Evolutionary conservation across 2,329 filamentous ascomycete genomes (phyloP).

Genomic region (Alternaria sp.): DNA sequence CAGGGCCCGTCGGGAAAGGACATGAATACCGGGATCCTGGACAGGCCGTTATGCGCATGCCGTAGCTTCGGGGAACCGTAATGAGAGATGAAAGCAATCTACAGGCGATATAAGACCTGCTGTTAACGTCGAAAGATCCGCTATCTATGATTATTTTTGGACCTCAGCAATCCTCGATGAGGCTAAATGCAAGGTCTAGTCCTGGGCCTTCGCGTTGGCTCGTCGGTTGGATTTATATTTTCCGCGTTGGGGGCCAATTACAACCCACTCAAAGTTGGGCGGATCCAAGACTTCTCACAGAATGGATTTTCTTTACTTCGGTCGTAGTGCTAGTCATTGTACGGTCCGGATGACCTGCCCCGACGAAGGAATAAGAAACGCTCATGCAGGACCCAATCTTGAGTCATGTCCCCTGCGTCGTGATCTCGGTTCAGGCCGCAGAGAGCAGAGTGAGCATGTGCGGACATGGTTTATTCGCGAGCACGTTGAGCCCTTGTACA

Average conservation of each 20-base stretch:
- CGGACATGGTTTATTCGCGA: constrained; percentile 6
- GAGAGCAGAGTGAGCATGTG: constrained; percentile 20
- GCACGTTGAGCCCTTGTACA: constrained; percentile 5
- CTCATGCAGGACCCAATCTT: constrained; percentile 31
- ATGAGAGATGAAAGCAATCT: constrained; percentile 48
- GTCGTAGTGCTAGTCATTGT: constrained; percentile 16
- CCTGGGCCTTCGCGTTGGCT: constrained; percentile 33
- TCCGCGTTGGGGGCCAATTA: constrained; percentile 33
- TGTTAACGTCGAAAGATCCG: constrained; percentile 49
- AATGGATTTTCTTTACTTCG: constrained; percentile 13
- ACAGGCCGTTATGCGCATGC: constrained; percentile 34
- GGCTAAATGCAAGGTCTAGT: constrained; percentile 42
- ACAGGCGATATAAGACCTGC: constrained; percentile 43
- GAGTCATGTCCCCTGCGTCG: constrained; percentile 32
- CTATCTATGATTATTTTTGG: constrained; percentile 45
- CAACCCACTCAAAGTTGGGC: constrained; percentile 19
- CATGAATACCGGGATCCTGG: constrained; percentile 28
- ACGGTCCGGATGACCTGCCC: constrained; percentile 19
- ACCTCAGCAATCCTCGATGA: constrained; percentile 28
- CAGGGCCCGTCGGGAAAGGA: constrained; percentile 31
- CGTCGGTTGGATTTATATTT: constrained; percentile 35
- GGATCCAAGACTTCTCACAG: background rate
- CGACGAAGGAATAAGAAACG: constrained; percentile 33
- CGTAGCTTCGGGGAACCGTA: constrained; percentile 41
- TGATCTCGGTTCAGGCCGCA: constrained; percentile 35